A percentile compares a stretch with the other conserved stretches of the same genome.
These are phyloP conservation scores for Gossypium thurberi DNA, from an alignment of 345 rosid genomes.

Conservation along the genomic window DNA sequence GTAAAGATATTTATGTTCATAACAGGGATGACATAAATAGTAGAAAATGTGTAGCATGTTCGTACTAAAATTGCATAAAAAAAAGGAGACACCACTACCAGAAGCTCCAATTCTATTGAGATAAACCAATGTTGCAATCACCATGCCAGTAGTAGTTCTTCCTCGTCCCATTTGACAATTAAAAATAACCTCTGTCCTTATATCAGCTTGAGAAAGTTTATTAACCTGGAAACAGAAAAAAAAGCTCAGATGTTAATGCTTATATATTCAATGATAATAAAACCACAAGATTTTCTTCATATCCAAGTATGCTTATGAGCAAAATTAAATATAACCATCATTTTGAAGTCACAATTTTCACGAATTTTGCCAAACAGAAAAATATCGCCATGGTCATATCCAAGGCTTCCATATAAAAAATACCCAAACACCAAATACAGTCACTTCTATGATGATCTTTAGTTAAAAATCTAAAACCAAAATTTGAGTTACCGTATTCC, in stretches of 20 bases:
- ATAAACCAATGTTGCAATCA: conserved; percentile 85
- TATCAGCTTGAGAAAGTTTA: conserved; percentile 71
- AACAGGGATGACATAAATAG: conserved; percentile 1
- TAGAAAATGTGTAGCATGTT: background rate
- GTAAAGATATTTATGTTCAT: background rate
- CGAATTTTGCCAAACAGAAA: background rate
- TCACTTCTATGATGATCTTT: background rate
- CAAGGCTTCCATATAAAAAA: background rate
- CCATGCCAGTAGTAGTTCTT: conserved; percentile 98
- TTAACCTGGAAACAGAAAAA: conserved; percentile 50
- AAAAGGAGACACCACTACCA: conserved; percentile 39
- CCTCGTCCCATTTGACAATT: conserved; percentile 99
- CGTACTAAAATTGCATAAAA: conserved; percentile 11
- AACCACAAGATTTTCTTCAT: background rate
- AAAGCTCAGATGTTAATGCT: background rate
- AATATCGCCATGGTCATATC: background rate
- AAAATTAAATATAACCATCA: conserved; percentile 3
- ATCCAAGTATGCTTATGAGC: background rate
- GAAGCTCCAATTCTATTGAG: conserved; percentile 86
- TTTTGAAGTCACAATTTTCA: background rate
- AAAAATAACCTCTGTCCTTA: conserved; percentile 69
- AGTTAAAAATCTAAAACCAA: background rate
- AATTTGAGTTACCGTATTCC: background rate
- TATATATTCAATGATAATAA: background rate
- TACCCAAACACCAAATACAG: background rate